Base-by-base conservation (phyloP, 441 rosid species). In the Jatropha podagrica region DNA sequence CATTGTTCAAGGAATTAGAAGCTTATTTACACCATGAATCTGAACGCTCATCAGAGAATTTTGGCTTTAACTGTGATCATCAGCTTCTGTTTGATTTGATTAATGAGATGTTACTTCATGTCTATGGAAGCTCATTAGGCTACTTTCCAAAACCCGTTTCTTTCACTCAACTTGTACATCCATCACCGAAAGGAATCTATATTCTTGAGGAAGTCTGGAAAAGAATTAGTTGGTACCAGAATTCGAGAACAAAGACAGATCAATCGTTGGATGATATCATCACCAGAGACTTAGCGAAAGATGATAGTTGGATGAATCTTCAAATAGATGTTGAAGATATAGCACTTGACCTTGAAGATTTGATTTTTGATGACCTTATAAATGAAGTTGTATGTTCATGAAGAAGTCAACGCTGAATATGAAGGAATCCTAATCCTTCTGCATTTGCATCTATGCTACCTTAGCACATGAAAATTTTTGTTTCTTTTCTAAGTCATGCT, bases 341-440 rank as follows among this genome's bases (percentile, higher is more conserved):
- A 54, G 89, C 86, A 38, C 88, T 95, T 68, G 95, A 90, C 72
- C 80, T 95, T 55, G 97, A 95, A 86, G 94, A 92, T 14, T 8
- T 87, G 80, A 85, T 95, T 74, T 86, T 91, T 10, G 85, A 91
- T 71, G 89, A 90, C 60, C 81, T 92, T 69, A 15, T 92, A 49
- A 85, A 83, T 56, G 97, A 91, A 65, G 40, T 83, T 38, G 7
- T 88, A 26, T 71, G 78, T 71, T 74, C 63, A 18, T 83, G 72
- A 58, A 46, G n/a, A 59, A 23, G 38, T 3, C 46, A 18, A 49
- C 12, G 40, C n/a, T 32, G 66, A 18, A 40, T 7, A 46, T 52
- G 71, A 52, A 74, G 32, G 32, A 32, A 32, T 32, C 32, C 32
- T 32, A 32, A 32, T 32, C 32, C 32, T 32, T 32, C 32, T 2